These are phyloP conservation scores for Viola odorata DNA, from an alignment of 345 rosid species.

Conservation along the genomic window DNA sequence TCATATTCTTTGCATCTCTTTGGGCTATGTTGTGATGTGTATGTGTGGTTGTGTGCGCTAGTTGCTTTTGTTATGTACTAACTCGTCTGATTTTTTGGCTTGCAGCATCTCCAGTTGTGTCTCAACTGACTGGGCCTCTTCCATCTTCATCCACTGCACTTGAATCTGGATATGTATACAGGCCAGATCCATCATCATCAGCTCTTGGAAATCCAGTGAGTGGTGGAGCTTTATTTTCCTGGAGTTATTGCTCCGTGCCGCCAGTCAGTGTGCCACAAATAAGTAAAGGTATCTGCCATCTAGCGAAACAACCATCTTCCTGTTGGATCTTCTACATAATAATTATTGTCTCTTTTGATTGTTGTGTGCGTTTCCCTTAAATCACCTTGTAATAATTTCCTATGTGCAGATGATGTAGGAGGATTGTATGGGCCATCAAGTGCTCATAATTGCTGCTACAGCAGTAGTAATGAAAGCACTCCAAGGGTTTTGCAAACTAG, in stretches of 20 bases:
- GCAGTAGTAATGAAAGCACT: slow-evolving; percentile 45
- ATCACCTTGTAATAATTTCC: background rate
- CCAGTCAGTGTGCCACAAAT: slow-evolving; percentile 29
- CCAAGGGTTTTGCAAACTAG: slow-evolving; percentile 32
- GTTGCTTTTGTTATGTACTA: slow-evolving; percentile 15
- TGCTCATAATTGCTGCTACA: slow-evolving; percentile 27
- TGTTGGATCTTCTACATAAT: background rate
- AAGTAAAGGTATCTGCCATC: slow-evolving; percentile 35
- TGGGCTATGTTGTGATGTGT: no score
- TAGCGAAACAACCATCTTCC: background rate
- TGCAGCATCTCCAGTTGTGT: slow-evolving; percentile 37
- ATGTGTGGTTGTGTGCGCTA: background rate
- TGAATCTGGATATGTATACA: slow-evolving; percentile 39
- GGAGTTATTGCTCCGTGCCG: slow-evolving; percentile 37
- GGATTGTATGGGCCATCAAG: slow-evolving; percentile 18
- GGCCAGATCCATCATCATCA: slow-evolving; percentile 45
- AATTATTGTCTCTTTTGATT: background rate
- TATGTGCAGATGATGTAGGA: slow-evolving; percentile 27
- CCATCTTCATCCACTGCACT: slow-evolving; percentile 45
- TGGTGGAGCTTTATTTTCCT: slow-evolving; percentile 41
- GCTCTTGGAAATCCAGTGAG: slow-evolving; percentile 35
- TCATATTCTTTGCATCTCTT: no score
- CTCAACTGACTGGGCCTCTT: slow-evolving; percentile 37
- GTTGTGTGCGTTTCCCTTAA: background rate
- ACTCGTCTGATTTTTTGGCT: background rate